Evolutionary conservation across 352 stramenopile species (phyloP), one percentile per base, ranked within the genome.

Genomic region (Phytophthora vignae): DNA sequence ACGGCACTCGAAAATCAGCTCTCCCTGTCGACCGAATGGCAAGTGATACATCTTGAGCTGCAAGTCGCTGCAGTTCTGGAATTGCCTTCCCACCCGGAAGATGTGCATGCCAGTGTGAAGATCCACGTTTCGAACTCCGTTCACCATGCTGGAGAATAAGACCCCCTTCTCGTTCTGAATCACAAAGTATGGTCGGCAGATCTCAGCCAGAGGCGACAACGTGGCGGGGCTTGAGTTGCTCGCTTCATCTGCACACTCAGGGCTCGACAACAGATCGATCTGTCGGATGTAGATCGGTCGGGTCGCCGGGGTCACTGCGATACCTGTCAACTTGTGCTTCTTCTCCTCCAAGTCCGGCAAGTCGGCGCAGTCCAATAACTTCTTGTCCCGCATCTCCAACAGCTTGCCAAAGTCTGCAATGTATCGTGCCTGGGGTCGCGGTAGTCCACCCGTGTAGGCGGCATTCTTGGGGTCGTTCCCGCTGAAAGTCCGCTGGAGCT

Each of bases 11-110:
- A 96, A 83, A 33, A 96, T 79, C n/a, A 96, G 54, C 55, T 96
- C 85, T 7, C 90, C 90, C 62, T 94, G 87, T 46, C 86, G 81
- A 15, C 88, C 90, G 49, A 94, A 94, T n/a, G 90, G 90, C 61
- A 96, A 76, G 62, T 96, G 87, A 60, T 96, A 96, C 88, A 96
- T 96, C 69, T 94, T 93, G 25, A 96, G 69, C 27, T 82, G 53
- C 19, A 96, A 72, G 50, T 96, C 90, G 31, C 79, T 78, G 68
- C 88, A 94, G 50, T 85, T 75, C 17, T 78, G 44, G 27, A 95
- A 79, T 14, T 80, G 87, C 52, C 86, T 88, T 46, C 60, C 79
- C 22, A 96, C 90, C 49, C 81, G 81, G 57, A 92, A 96, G 22
- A 79, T 57, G 55, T 96, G 84, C 15, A 81, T 56, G 7, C 87